Percentiles rank a stretch among this genome's conserved stretches.
phyloP scores from a whole-genome alignment of 768 basidiomycete genomes.

The Podaxis rugospora region DNA sequence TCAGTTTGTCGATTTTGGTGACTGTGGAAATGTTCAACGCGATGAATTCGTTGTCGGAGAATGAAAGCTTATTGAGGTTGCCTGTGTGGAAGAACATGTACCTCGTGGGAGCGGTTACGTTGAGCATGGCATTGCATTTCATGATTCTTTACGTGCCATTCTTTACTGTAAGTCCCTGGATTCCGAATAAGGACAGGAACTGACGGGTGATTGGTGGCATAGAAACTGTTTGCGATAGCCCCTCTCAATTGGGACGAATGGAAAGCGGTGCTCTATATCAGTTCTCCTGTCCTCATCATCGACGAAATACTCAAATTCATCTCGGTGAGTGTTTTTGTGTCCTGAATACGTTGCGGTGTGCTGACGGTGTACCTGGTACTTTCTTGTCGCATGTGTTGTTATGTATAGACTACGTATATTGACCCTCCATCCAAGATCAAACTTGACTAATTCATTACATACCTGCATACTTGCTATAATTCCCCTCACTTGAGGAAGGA shows the following conservation, averaged over 20 bases:
- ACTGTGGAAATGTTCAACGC: constrained; percentile 98
- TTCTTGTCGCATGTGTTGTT: neutral
- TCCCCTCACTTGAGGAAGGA: neutral
- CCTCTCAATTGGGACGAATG: constrained; percentile 95
- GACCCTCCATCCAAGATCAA: constrained; percentile 54
- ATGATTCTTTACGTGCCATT: constrained; percentile 96
- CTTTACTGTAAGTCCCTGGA: constrained; percentile 62
- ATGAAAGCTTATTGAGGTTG: constrained; percentile 84
- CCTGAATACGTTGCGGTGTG: neutral
- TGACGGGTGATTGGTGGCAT: neutral
- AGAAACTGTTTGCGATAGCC: constrained; percentile 87
- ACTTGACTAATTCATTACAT: constrained; percentile 29
- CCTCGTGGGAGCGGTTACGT: constrained; percentile 81
- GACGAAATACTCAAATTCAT: constrained; percentile 89
- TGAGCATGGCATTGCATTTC: constrained; percentile 92
- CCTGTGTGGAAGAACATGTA: constrained; percentile 95
- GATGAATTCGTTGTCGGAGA: constrained; percentile 97
- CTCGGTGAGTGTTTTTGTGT: constrained; percentile 44
- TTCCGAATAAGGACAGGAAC: neutral
- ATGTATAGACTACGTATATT: constrained; percentile 45
- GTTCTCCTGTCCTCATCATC: constrained; percentile 82
- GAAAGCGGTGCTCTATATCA: constrained; percentile 87
- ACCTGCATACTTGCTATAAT: neutral
- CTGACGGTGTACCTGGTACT: neutral
- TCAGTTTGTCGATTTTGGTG: constrained; percentile 94